Conservation (phyloP, 2,329 filamentous ascomycete species). For the Fusarium chaquense region DNA sequence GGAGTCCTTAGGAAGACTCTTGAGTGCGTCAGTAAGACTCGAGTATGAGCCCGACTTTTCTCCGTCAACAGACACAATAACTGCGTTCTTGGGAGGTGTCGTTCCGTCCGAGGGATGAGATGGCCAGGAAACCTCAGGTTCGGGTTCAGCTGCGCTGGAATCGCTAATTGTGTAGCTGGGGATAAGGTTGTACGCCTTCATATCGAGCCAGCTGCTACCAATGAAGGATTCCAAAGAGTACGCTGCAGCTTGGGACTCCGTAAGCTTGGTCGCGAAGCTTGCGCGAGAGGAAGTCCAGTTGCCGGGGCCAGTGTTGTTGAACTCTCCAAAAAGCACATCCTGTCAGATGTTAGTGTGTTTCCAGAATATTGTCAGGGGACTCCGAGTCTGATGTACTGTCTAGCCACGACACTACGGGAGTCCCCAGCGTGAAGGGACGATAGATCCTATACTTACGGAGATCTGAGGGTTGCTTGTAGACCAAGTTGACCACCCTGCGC, state of each 20-base stretch:
- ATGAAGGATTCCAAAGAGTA: slow-evolving; percentile 39
- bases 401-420: too few species aligned
- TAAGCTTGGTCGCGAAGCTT: slow-evolving; percentile 41
- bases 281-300: slow-evolving; percentile 40
- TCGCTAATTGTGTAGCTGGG: slow-evolving; percentile 39
- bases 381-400: too few species aligned
- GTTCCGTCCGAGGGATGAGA: slow-evolving; percentile 56
- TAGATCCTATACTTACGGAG: slow-evolving; percentile 54
- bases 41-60: slow-evolving; percentile 44
- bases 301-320: slow-evolving; percentile 64
- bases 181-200: slow-evolving; percentile 40
- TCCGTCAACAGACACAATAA: slow-evolving; percentile 55
- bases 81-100: slow-evolving; percentile 55
- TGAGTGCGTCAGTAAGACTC: slow-evolving; percentile 49
- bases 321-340: slow-evolving; percentile 69
- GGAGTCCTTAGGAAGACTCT: slow-evolving; percentile 49
- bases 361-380: too few species aligned
- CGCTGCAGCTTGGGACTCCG: slow-evolving; percentile 31
- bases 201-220: slow-evolving; percentile 43
- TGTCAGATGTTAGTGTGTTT: not conserved
- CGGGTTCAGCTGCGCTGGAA: slow-evolving; percentile 7
- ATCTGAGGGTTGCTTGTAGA: slow-evolving; percentile 64
- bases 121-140: slow-evolving; percentile 25
- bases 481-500: slow-evolving; percentile 59
- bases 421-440: too few species aligned